Conservation (phyloP, 805 yeast species). For the Myxozyma mucilagina region DNA sequence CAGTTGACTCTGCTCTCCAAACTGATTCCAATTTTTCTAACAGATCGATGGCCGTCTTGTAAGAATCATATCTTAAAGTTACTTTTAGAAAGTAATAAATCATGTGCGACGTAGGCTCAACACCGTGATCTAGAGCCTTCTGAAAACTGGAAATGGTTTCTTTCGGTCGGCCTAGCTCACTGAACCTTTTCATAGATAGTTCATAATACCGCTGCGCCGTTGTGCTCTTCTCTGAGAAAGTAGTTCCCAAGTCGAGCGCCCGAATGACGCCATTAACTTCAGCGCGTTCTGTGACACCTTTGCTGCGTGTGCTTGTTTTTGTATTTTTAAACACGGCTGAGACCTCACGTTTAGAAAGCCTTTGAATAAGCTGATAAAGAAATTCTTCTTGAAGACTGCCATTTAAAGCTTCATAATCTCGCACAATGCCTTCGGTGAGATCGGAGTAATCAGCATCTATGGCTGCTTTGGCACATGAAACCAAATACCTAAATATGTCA, state of each 20-base stretch:
- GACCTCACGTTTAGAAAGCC: constrained; percentile 8
- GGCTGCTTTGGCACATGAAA: constrained; percentile 18
- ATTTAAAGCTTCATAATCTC: constrained; percentile 14
- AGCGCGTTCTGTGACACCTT: not conserved
- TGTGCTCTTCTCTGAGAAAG: not conserved
- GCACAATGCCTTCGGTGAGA: constrained; percentile 8
- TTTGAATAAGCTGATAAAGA: constrained; percentile 12
- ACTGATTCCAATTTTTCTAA: constrained; percentile 11
- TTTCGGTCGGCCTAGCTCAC: constrained; percentile 10
- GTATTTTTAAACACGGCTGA: not conserved
- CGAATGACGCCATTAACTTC: not conserved
- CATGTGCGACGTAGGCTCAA: constrained; percentile 9
- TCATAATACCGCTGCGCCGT: constrained; percentile 11
- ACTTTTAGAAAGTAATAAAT: constrained; percentile 14
- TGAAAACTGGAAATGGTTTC: constrained; percentile 2
- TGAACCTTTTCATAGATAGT: constrained; percentile 11
- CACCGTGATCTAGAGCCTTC: constrained; percentile 3
- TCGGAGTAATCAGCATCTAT: constrained; percentile 10
- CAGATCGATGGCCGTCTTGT: constrained; percentile 5
- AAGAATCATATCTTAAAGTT: constrained; percentile 1
- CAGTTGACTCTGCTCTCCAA: constrained; percentile 3
- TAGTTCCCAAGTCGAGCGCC: not conserved
- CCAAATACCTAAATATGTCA: not conserved
- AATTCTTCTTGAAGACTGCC: not conserved
- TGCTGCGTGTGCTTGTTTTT: not conserved